phyloP scores from a whole-genome alignment of 805 yeast species.

The Candida manassasensis region DNA sequence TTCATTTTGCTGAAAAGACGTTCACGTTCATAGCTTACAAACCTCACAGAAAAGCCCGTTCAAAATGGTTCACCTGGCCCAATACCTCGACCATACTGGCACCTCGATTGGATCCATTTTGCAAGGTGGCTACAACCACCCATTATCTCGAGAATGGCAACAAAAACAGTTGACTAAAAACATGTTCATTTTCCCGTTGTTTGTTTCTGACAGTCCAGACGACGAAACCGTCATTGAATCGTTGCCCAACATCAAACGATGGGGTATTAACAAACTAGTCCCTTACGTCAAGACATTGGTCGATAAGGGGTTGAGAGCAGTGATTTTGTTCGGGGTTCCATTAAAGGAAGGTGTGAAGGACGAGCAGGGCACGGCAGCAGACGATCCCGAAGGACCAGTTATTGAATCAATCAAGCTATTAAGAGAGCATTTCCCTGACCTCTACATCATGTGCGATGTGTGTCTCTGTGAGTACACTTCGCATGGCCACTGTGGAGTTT shows the following conservation, averaged over 20 bases:
- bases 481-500: conserved; percentile 97
- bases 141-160: conserved; percentile 89
- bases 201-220: conserved; percentile 74
- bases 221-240: conserved; percentile 73
- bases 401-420: conserved; percentile 70
- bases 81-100: conserved; percentile 54
- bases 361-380: conserved; percentile 81
- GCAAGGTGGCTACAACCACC: conserved; percentile 94
- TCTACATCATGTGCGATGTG: conserved; percentile 89
- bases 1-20: too few relatives aligned
- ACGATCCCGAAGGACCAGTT: conserved; percentile 95
- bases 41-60: not conserved
- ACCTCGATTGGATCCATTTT: conserved; percentile 70
- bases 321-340: conserved; percentile 90
- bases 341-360: conserved; percentile 74
- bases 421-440: conserved; percentile 64
- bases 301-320: conserved; percentile 77
- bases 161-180: conserved; percentile 78
- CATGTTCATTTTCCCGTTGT: conserved; percentile 91
- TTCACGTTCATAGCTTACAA: not conserved
- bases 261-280: conserved; percentile 74
- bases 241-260: conserved; percentile 82
- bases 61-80: conserved; percentile 63
- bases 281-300: conserved; percentile 69
- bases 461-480: conserved; percentile 95